Conservation (phyloP, 1,139 yeast genomes). For the Magnusiomyces clavatus region DNA sequence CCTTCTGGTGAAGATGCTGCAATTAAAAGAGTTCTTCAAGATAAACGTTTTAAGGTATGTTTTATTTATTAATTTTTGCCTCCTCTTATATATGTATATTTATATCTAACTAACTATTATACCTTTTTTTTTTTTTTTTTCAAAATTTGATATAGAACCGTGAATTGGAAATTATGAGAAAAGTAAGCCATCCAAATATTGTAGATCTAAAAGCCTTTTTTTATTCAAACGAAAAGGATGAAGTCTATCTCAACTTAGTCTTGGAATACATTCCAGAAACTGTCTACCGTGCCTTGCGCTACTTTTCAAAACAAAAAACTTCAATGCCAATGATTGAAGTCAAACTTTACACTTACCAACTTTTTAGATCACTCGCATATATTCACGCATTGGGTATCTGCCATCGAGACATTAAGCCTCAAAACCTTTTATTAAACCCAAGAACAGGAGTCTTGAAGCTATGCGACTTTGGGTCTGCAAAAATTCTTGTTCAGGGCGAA, state of each 20-base stretch:
- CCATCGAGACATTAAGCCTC: slow-evolving; percentile 97
- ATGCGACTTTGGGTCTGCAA: slow-evolving; percentile 99
- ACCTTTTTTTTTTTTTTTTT: background rate
- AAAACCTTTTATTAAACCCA: slow-evolving; percentile 84
- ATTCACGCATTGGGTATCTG: slow-evolving; percentile 89
- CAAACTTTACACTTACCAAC: slow-evolving; percentile 83
- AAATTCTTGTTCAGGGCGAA: slow-evolving; percentile 78
- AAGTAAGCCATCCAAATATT: slow-evolving; percentile 77
- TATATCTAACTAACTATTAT: background rate
- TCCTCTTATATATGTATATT: background rate
- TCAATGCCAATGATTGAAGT: slow-evolving; percentile 86
- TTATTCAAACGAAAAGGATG: slow-evolving; percentile 70
- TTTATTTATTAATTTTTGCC: background rate
- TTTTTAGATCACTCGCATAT: slow-evolving; percentile 84
- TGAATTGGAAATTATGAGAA: slow-evolving; percentile 92
- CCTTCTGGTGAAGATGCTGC: slow-evolving; percentile 80
- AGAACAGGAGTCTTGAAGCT: slow-evolving; percentile 74
- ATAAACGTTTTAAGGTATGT: slow-evolving; percentile 67
- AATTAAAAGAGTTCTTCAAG: slow-evolving; percentile 89
- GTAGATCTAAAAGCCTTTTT: slow-evolving; percentile 85
- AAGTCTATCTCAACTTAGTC: slow-evolving; percentile 77
- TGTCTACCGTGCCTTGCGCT: slow-evolving; percentile 81
- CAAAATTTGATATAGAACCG: slow-evolving; percentile 44
- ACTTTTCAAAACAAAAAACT: slow-evolving; percentile 63
- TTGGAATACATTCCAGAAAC: slow-evolving; percentile 94